Evolutionary conservation across 306 rosid genomes (phyloP), one percentile per base, ranked within the genome.

Genomic region (Glycine tomentella): DNA sequence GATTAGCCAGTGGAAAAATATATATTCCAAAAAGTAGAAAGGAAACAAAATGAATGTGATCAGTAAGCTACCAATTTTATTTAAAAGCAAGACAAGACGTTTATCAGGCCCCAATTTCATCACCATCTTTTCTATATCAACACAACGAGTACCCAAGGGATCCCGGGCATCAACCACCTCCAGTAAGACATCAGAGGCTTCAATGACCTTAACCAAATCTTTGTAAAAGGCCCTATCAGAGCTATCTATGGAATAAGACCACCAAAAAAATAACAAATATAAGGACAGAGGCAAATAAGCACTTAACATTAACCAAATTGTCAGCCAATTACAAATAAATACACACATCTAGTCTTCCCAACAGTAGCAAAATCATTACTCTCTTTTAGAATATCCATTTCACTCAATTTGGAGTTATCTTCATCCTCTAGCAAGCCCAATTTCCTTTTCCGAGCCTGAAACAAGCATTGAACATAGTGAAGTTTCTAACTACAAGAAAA

Each of bases 101-200:
- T 96, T 96, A 48, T 90, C 78, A 62, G 93, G 97, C 62, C 97
- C 98, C 0, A 87, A 77, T 79, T 89, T 87, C 94, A 80, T 90
- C 87, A 89, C 99, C 97, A 90, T 85, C 84, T 90, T 93, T 84
- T 96, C 98, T 89, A 96, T 92, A 80, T 88, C 94, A 68, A 77
- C 17, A 69, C 98, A 96, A 1, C 99, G 94, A 5, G 98, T 92
- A 77, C 99, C 99, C 77, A 96, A 82, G 31, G 99, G 99, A 83
- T 96, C 99, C 25, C 99, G 90, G 63, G 99, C 99, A 87, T 96
- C 99, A 83, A 96, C 92, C 46, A 96, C 99, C 81, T 96, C 99
- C 82, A 96, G 76, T 87, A 96, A 87, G 20, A 96, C 99, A 88
- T 96, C 98, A 17, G 99, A 96, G 12, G 90, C 95, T 20, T 93